These are phyloP conservation scores for Annona squamosa DNA, from an alignment of 164 flowering plant genomes.

Conservation along the genomic window DNA sequence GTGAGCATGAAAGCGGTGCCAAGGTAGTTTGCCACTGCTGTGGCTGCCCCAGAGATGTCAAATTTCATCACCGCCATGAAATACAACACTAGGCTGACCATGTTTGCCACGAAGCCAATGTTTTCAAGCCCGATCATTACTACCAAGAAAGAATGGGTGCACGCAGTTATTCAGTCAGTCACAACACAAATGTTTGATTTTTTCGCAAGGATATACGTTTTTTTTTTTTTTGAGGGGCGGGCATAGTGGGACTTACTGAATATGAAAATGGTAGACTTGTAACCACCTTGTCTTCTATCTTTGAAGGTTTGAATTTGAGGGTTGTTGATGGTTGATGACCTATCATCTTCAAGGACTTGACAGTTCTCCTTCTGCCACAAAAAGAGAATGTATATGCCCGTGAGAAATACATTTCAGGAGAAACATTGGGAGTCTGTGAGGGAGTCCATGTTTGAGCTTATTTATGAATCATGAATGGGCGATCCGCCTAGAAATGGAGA, in stretches of 20 bases:
- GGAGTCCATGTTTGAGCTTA: background rate
- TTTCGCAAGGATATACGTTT: background rate
- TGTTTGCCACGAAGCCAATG: slow-evolving; percentile 57
- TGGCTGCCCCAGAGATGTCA: slow-evolving; percentile 36
- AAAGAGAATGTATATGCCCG: background rate
- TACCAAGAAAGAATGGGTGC: slow-evolving; percentile 1
- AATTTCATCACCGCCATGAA: slow-evolving; percentile 41
- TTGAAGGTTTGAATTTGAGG: background rate
- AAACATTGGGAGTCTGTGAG: background rate
- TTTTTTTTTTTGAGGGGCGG: background rate
- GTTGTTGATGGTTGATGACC: background rate
- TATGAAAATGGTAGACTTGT: background rate
- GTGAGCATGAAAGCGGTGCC: slow-evolving; percentile 55
- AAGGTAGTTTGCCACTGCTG: slow-evolving; percentile 53
- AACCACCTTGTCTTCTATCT: slow-evolving; percentile 1
- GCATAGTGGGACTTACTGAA: background rate
- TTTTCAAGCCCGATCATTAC: slow-evolving; percentile 41
- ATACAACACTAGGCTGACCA: slow-evolving; percentile 46
- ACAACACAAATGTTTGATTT: background rate
- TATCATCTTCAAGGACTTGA: background rate
- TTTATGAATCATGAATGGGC: background rate
- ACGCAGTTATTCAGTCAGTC: background rate
- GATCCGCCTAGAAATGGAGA: background rate
- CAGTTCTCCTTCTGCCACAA: background rate
- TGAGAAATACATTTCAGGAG: background rate